A percentile compares a stretch with the other conserved stretches of the same genome.
These are phyloP conservation scores for Ophiostoma sp. DNA, from an alignment of 2,329 filamentous ascomycete genomes.

Conservation along the genomic window DNA sequence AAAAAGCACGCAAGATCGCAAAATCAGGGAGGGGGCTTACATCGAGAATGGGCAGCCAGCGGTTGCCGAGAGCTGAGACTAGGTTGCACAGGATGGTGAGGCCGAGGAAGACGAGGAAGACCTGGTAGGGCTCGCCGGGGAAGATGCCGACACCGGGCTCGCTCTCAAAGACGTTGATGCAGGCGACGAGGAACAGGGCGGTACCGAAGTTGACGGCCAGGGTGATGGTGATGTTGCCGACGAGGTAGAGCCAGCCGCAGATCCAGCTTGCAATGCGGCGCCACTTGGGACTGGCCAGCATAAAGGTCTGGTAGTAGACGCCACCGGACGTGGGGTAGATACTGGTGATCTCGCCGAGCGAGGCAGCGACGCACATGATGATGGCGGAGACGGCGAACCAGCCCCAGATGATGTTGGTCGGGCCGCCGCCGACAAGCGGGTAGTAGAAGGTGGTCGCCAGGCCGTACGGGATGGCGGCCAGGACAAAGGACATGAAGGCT, in stretches of 20 bases:
- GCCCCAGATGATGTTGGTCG: constrained; percentile 16
- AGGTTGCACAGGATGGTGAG: constrained; percentile 12
- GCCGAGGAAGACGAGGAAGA: constrained; percentile 13
- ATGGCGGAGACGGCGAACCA: constrained; percentile 11
- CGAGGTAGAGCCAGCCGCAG: constrained; percentile 15
- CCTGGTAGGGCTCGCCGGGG: constrained; percentile 15
- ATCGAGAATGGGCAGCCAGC: constrained; percentile 17
- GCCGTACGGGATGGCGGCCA: constrained; percentile 11
- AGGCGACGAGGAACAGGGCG: constrained; percentile 15
- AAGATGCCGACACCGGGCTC: constrained; percentile 16
- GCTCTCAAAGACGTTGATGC: constrained; percentile 17
- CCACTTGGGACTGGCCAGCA: background rate
- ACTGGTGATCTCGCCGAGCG: constrained; percentile 14
- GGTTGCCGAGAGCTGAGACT: constrained; percentile 4
- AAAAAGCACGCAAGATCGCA: background rate
- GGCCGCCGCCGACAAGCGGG: constrained; percentile 14
- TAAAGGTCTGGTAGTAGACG: constrained; percentile 16
- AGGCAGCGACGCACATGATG: constrained; percentile 12
- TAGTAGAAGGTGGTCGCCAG: constrained; percentile 13
- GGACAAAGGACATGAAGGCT: constrained; percentile 14
- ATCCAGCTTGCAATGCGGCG: constrained; percentile 14
- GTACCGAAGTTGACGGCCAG: constrained; percentile 14
- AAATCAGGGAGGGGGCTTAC: background rate
- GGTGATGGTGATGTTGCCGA: constrained; percentile 17
- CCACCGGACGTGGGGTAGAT: constrained; percentile 15